A percentile compares a stretch with the other conserved stretches of the same genome.
phyloP scores from a whole-genome alignment of 495 filamentous ascomycete species.

The Hyaloscypha variabilis region DNA sequence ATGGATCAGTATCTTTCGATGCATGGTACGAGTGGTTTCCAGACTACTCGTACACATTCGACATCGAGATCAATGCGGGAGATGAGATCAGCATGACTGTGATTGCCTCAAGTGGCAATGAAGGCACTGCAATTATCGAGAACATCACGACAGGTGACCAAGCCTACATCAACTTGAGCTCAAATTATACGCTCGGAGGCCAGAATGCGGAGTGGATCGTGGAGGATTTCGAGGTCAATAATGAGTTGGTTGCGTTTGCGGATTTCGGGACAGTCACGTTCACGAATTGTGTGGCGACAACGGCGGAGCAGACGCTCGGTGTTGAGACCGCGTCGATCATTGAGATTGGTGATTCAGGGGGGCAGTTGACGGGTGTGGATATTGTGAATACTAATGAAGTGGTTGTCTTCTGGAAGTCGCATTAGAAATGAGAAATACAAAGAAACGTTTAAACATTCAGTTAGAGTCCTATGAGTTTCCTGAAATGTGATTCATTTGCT shows the following conservation, averaged over 20 bases:
- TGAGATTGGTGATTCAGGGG: background rate
- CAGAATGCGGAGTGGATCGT: conserved; percentile 43
- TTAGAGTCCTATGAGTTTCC: background rate
- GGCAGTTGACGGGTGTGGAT: conserved; percentile 7
- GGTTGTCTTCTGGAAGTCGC: background rate
- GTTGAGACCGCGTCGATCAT: background rate
- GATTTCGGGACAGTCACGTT: conserved; percentile 25
- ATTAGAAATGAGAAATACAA: background rate
- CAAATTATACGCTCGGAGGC: conserved; percentile 37
- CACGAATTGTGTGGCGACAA: conserved; percentile 27
- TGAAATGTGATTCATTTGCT: too few relatives aligned
- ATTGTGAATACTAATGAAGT: conserved; percentile 4
- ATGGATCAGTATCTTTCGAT: conserved; percentile 38
- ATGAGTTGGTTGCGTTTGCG: conserved; percentile 25
- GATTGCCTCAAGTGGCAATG: conserved; percentile 32
- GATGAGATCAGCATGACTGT: conserved; percentile 54
- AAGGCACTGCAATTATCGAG: conserved; percentile 36
- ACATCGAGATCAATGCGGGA: conserved; percentile 53
- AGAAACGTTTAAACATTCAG: background rate
- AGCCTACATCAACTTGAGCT: conserved; percentile 52
- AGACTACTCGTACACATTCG: conserved; percentile 57
- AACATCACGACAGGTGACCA: conserved; percentile 56
- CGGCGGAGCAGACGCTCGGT: background rate
- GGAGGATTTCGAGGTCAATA: conserved; percentile 23
- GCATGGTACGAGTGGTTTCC: conserved; percentile 72